Conservation (phyloP, 2,329 filamentous ascomycete genomes). For the Uncinocarpus reesii region DNA sequence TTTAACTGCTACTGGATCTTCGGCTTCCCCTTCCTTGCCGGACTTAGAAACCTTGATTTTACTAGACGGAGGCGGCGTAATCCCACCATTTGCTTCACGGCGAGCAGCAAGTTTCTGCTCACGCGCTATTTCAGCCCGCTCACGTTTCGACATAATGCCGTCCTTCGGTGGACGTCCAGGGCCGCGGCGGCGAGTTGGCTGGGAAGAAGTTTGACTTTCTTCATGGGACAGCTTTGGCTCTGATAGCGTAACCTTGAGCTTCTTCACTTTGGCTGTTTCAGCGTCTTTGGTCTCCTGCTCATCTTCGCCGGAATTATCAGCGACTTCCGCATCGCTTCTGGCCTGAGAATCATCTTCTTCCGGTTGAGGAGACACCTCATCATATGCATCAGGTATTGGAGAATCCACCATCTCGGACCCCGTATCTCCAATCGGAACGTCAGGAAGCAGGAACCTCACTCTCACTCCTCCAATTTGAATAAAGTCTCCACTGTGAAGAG, state of each 20-base stretch:
- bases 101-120: slow-evolving; percentile 43
- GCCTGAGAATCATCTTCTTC: slow-evolving; percentile 25
- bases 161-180: slow-evolving; percentile 57
- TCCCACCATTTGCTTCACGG: slow-evolving; percentile 39
- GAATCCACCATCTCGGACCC: slow-evolving; percentile 40
- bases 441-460: slow-evolving; percentile 48
- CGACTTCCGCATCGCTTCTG: slow-evolving; percentile 15
- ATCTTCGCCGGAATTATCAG: slow-evolving; percentile 14
- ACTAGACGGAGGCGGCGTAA: slow-evolving; percentile 31
- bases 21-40: slow-evolving; percentile 26
- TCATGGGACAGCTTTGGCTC: slow-evolving; percentile 20
- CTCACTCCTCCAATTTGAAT: slow-evolving; percentile 51
- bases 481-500: slow-evolving; percentile 47
- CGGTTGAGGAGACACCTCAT: slow-evolving; percentile 3
- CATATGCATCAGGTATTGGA: slow-evolving; percentile 17
- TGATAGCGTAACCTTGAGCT: slow-evolving; percentile 23
- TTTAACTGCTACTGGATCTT: slow-evolving; percentile 31
- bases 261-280: slow-evolving; percentile 24
- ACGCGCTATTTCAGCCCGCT: slow-evolving; percentile 45
- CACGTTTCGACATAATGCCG: slow-evolving; percentile 56
- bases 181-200: slow-evolving; percentile 39
- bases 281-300: slow-evolving; percentile 15
- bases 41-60: slow-evolving; percentile 20
- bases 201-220: slow-evolving; percentile 27
- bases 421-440: slow-evolving; percentile 39